phyloP scores from a whole-genome alignment of 1,139 yeast species.

The Pneumocystis sp. region DNA sequence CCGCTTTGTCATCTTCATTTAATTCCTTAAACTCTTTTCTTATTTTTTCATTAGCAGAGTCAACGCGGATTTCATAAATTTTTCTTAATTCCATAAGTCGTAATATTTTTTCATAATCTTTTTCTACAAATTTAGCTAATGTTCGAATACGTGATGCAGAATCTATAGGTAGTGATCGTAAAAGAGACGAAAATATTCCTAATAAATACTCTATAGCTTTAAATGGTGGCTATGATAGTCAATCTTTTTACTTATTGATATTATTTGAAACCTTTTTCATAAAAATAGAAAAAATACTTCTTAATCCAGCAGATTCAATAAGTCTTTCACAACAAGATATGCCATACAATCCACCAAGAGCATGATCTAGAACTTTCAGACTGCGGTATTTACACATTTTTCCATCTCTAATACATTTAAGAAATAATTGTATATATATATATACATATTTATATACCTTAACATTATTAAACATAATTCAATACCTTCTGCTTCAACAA shows the following conservation, averaged over 20 bases:
- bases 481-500: constrained; percentile 23
- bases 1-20: constrained; percentile 14
- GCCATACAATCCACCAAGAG: constrained; percentile 16
- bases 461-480: constrained; percentile 22
- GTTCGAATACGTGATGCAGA: constrained; percentile 20
- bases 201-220: constrained; percentile 14
- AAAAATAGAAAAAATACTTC: constrained; percentile 18
- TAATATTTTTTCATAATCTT: constrained; percentile 16
- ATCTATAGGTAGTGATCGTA: constrained; percentile 22
- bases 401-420: constrained; percentile 7
- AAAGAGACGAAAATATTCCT: constrained; percentile 18
- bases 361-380: constrained; percentile 18
- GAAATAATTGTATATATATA: background rate
- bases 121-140: constrained; percentile 20
- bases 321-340: constrained; percentile 17
- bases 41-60: constrained; percentile 7
- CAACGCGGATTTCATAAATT: constrained; percentile 8
- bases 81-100: constrained; percentile 13
- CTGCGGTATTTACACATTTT: constrained; percentile 17
- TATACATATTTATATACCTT: background rate
- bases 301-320: constrained; percentile 21
- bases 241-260: constrained; percentile 4
- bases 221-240: constrained; percentile 1
- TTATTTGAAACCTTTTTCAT: constrained; percentile 13
- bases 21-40: constrained; percentile 5